Base-by-base conservation (phyloP, 441 rosid species). In the Mallotus japonicus region DNA sequence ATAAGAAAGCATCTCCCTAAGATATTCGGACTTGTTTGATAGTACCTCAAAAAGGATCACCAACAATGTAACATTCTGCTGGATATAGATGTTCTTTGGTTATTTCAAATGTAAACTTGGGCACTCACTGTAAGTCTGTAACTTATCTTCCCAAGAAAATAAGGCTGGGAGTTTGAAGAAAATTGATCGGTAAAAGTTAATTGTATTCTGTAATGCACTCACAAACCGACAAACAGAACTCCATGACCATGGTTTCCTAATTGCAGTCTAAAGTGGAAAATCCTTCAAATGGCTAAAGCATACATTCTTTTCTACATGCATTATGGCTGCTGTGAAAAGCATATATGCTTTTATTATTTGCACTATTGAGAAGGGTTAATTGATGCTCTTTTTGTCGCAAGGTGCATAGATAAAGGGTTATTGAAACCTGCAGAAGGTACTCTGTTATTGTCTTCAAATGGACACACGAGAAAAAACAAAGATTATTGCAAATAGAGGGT, bases 381-480 rank as follows among this genome's bases (percentile, higher is more conserved):
- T 28, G 57, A 17, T 17, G 37, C 53, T 37, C 40, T 3, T 37
- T 28, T 37, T 10, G 28, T 63, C 55, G 14, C 37, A 44, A 64
- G 70, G 64, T 73, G 69, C 28, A 55, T 40, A 63, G 6, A 10
- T 10, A n/a, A 1, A 62, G 34, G 19, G 14, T 4, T 14, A 9
- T 71, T 34, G 50, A 16, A 46, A 58, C 47, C 67, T 59, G 67
- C 59, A 50, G 50, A 71, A 61, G 44, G 13, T 7, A 44, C 40
- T 37, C 5, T 37, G 40, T 6, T 37, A 37, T 5, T 3, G 40
- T 37, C 40, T 37, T 37, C 40, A 37, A 37, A 37, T 37, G 40
- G 40, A 37, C 40, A 37, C 5, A 37, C 6, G 40, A 37, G 32
- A 37, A 37, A 37, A 37, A 37, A 37, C 49, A 44, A 8, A 44